Evolutionary conservation across 768 basidiomycete genomes (phyloP).

Genomic region (Lactifluus pinguis): DNA sequence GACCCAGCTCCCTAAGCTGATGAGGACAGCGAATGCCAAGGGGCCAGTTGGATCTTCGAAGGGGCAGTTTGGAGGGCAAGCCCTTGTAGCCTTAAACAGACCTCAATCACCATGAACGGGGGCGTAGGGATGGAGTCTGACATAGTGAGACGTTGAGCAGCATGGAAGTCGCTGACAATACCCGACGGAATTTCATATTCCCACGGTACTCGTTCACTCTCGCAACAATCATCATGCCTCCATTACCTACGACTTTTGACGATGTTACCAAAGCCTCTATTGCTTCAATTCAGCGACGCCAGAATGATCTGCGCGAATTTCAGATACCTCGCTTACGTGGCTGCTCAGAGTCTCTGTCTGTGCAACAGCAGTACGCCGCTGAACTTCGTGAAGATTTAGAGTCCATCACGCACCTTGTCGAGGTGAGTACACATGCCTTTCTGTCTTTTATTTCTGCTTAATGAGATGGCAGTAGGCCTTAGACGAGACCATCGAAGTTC

Average conservation of each 20-base stretch:
- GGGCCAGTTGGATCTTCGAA: no score
- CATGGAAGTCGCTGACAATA: no score
- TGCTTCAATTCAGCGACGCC: conserved; percentile 42
- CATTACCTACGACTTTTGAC: conserved; percentile 46
- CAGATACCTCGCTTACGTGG: conserved; percentile 66
- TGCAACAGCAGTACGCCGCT: conserved; percentile 65
- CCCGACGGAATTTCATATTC: no score
- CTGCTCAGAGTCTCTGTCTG: conserved; percentile 39
- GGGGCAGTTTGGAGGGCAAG: no score
- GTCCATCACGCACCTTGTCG: conserved; percentile 50
- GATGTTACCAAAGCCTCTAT: conserved; percentile 44
- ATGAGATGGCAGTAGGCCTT: conserved; percentile 43
- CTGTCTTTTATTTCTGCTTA: conserved; percentile 28
- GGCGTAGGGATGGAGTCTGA: no score
- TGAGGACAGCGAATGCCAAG: no score
- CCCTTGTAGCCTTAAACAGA: no score
- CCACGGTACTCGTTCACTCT: not conserved
- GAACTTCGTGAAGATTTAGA: conserved; percentile 75
- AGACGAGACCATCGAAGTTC: conserved; percentile 65
- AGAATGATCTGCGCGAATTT: conserved; percentile 54
- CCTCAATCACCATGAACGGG: no score
- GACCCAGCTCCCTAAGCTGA: no score
- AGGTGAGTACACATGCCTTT: conserved; percentile 33
- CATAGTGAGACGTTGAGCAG: no score
- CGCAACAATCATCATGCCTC: conserved; percentile 41